Evolutionary conservation across 345 rosid species (phyloP).

Genomic region (Punica granatum): DNA sequence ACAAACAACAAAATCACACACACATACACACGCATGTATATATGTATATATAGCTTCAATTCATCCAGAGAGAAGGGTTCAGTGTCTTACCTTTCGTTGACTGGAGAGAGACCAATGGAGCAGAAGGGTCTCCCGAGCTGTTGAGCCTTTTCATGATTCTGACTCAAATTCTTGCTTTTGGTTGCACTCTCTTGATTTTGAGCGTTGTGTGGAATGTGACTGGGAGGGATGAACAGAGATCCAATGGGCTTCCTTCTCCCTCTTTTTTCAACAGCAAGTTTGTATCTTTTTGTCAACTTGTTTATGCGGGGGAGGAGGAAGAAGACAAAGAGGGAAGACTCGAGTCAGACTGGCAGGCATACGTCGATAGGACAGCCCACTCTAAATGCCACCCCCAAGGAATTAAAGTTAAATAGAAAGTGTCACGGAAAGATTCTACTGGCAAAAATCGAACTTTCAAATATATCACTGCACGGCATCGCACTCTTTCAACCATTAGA

Average conservation of each 20-base stretch:
- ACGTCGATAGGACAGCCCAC: neutral
- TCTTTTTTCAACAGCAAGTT: neutral
- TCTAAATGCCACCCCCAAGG: neutral
- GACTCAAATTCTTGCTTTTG: neutral
- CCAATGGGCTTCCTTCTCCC: neutral
- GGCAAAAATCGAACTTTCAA: too few relatives aligned
- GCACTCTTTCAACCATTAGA: too few relatives aligned
- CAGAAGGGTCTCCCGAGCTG: neutral
- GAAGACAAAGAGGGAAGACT: neutral
- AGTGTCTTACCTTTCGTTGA: neutral
- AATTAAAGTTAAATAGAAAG: too few relatives aligned
- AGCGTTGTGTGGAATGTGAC: neutral
- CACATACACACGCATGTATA: neutral
- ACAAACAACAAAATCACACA: neutral
- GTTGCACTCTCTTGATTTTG: neutral
- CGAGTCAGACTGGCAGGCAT: neutral
- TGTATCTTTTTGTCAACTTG: neutral
- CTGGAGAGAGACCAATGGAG: neutral
- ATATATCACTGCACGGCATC: too few relatives aligned
- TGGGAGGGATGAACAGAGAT: neutral
- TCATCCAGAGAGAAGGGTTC: neutral
- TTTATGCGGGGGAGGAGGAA: neutral
- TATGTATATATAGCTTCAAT: neutral
- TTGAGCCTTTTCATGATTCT: conserved; percentile 6
- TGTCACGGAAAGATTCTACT: too few relatives aligned